Conservation (phyloP, 768 basidiomycete species). For the Amanita inopinata region DNA sequence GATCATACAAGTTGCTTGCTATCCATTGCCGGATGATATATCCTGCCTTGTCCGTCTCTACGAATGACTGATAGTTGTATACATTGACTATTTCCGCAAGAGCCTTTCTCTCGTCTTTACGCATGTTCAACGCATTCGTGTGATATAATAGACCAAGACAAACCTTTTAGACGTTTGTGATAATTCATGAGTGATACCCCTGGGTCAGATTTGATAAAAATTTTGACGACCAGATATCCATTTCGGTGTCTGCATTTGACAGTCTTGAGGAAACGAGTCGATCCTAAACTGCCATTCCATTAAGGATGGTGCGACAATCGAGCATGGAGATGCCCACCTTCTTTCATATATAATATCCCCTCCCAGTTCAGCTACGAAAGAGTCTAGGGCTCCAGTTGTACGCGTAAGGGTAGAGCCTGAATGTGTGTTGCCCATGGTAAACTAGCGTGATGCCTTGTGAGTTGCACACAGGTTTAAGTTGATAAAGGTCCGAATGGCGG, state of each 20-base stretch:
- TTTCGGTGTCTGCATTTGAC: slow-evolving; percentile 81
- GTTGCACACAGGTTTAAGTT: too few relatives aligned
- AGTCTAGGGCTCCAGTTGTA: slow-evolving; percentile 76
- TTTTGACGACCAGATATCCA: slow-evolving; percentile 83
- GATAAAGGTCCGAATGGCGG: too few relatives aligned
- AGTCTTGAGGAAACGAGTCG: slow-evolving; percentile 48
- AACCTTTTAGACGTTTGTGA: slow-evolving; percentile 71
- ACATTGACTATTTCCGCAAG: slow-evolving; percentile 80
- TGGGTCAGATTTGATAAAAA: slow-evolving; percentile 93
- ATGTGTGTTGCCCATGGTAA: slow-evolving; percentile 70
- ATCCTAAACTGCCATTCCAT: slow-evolving; percentile 17
- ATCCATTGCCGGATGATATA: slow-evolving; percentile 94
- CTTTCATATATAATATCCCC: slow-evolving; percentile 86
- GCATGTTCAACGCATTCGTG: slow-evolving; percentile 2
- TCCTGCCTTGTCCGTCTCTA: slow-evolving; percentile 94
- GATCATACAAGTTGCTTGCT: slow-evolving; percentile 89
- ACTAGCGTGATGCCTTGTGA: neutral
- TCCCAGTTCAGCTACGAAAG: slow-evolving; percentile 83
- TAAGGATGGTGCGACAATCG: neutral
- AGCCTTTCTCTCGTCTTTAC: slow-evolving; percentile 74
- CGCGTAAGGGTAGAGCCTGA: slow-evolving; percentile 64
- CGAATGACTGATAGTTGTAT: slow-evolving; percentile 79
- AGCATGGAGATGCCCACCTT: slow-evolving; percentile 41
- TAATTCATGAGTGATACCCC: slow-evolving; percentile 68
- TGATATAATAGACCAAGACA: slow-evolving; percentile 12